phyloP scores from a whole-genome alignment of 2,329 filamentous ascomycete genomes.

The Colletotrichum melonis region DNA sequence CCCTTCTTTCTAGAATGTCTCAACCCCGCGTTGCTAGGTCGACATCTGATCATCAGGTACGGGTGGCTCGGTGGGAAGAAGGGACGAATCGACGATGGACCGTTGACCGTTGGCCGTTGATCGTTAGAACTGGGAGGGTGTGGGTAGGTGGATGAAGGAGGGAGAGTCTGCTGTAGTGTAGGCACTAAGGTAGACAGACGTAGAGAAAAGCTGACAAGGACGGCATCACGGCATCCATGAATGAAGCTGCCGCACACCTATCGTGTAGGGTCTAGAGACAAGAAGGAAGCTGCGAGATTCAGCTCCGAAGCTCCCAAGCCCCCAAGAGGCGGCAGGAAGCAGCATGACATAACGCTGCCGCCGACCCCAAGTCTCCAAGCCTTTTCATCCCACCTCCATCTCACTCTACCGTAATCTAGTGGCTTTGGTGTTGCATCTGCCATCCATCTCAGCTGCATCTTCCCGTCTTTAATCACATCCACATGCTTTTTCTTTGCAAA shows the following conservation, averaged over 20 bases:
- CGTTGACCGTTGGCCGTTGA: too few species aligned
- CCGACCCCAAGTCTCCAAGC: neutral
- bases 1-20: constrained; percentile 9
- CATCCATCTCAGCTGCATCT: constrained; percentile 15
- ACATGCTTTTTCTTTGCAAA: neutral
- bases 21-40: neutral
- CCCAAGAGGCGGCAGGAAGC: neutral
- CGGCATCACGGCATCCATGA: neutral
- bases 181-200: neutral
- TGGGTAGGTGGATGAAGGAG: neutral
- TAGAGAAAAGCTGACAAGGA: neutral
- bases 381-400: neutral
- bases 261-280: neutral
- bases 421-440: constrained; percentile 18
- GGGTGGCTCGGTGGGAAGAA: neutral
- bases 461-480: constrained; percentile 26
- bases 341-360: constrained; percentile 13
- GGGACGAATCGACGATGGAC: neutral
- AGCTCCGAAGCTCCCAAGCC: neutral
- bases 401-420: neutral
- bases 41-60: constrained; percentile 23
- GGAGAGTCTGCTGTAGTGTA: neutral
- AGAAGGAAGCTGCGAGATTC: neutral
- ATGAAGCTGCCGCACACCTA: neutral
- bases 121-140: too few species aligned